Base-by-base conservation (phyloP, 768 basidiomycete species). In the Serendipita sp. region DNA sequence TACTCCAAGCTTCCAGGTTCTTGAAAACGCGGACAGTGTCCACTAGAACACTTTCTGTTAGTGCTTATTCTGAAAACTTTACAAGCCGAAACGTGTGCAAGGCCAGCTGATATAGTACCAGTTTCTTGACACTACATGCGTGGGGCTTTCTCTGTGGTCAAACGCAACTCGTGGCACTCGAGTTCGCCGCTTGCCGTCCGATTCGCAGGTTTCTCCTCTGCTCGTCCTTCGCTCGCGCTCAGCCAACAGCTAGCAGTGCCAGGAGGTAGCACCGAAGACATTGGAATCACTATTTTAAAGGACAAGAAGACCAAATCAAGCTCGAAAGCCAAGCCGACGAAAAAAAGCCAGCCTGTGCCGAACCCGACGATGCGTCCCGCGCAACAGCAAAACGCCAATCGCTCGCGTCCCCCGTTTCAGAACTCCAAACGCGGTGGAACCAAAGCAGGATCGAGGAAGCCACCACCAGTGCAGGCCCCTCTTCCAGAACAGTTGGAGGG, bases 401-500 rank as follows among this genome's bases (percentile, higher is more conserved):
- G 56, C 3, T 28, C 56, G 1, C 56, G 56, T 32, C 5, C 24
- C 18, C 16, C 3, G 16, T 10, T 10, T 35, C 35, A 30, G 1
- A 8, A 24, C 16, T 37, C 24, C 16, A 60, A 37, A 38, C 56
- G 56, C 34, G 56, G 56, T n/a, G 35, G 35, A 28, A 37, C 56
- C 4, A 60, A 35, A 32, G 5, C 24, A 32, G 28, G 10, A 5
- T 4, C 56, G 10, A 60, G 35, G 2, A 60, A 32, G 32, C 16
- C 16, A 8, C 24, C 35, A 32, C 48, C n/a, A 8, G 16, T 2
- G 1, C 16, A 7, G 30, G 24, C 56, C 16, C 56, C 56, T 28
- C 16, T 60, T 10, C 56, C 56, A 30, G 56, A 60, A 32, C 60
- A 63, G 32, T 56, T 65, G 24, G 35, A 65, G 34, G 64, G 64